Conservation (phyloP, 2,329 filamentous ascomycete species). For the Sporothrix curviconia region DNA sequence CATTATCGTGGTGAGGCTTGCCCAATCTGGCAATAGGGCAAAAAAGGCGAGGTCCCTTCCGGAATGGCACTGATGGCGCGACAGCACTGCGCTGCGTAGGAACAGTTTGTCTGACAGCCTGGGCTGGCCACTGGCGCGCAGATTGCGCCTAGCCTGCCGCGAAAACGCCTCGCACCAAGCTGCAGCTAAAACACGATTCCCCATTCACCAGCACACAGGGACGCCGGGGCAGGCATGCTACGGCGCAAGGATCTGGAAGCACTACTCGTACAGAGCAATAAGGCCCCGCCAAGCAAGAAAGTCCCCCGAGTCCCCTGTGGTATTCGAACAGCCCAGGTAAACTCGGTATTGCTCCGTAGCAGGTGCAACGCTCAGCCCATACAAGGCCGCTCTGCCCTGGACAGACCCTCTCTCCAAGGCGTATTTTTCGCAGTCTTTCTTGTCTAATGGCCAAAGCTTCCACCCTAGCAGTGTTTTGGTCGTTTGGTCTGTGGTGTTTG, state of each 20-base stretch:
- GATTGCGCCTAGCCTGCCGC: no score
- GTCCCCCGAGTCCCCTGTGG: no score
- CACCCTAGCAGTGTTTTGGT: not conserved
- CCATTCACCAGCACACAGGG: no score
- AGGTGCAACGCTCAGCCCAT: constrained; percentile 17
- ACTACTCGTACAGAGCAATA: no score
- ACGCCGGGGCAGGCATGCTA: no score
- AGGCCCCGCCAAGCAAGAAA: no score
- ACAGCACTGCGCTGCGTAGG: not conserved
- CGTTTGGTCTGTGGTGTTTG: not conserved
- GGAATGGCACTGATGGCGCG: not conserved
- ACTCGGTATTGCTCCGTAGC: not conserved
- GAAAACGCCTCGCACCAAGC: no score
- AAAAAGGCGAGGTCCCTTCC: constrained; percentile 5
- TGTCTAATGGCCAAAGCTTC: not conserved
- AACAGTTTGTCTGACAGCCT: no score
- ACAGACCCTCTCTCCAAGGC: constrained; percentile 14
- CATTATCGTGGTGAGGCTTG: not conserved
- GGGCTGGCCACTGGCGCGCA: no score
- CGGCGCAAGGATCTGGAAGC: no score
- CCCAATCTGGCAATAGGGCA: constrained; percentile 3
- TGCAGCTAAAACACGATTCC: no score
- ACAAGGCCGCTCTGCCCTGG: constrained; percentile 11
- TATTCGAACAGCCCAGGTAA: no score
- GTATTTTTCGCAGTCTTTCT: not conserved